Evolutionary conservation across 148 eudicot species (phyloP).

Genomic region (Arbutus unedo): DNA sequence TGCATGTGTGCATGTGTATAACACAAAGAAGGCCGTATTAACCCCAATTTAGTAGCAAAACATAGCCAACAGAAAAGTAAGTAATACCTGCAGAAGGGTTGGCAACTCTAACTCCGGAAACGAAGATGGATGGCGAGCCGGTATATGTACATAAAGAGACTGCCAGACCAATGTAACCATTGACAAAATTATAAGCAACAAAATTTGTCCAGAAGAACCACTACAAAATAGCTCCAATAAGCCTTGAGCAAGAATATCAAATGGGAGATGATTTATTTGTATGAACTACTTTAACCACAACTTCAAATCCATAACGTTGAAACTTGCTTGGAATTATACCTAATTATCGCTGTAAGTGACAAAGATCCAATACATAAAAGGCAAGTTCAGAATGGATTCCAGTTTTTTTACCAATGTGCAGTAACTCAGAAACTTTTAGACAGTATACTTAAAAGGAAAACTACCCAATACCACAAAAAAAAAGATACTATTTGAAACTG

Average conservation of each 20-base stretch:
- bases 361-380: background rate
- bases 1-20: too few species aligned
- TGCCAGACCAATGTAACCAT: slow-evolving; percentile 37
- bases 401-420: background rate
- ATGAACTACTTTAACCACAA: background rate
- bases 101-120: slow-evolving; percentile 94
- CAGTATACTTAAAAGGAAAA: background rate
- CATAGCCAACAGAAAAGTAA: background rate
- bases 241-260: background rate
- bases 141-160: slow-evolving; percentile 88
- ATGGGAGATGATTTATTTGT: background rate
- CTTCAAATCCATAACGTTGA: background rate
- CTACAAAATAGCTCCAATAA: background rate
- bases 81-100: slow-evolving; percentile 78
- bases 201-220: background rate
- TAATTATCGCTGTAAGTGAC: background rate
- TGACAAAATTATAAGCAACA: slow-evolving; percentile 10
- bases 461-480: background rate
- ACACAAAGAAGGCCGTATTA: background rate
- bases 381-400: slow-evolving; percentile 4
- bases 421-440: background rate
- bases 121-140: slow-evolving; percentile 84
- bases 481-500: background rate
- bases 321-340: background rate
- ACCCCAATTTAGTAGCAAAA: background rate